Conservation (phyloP, 768 basidiomycete genomes). For the Tricholoma matsutake region DNA sequence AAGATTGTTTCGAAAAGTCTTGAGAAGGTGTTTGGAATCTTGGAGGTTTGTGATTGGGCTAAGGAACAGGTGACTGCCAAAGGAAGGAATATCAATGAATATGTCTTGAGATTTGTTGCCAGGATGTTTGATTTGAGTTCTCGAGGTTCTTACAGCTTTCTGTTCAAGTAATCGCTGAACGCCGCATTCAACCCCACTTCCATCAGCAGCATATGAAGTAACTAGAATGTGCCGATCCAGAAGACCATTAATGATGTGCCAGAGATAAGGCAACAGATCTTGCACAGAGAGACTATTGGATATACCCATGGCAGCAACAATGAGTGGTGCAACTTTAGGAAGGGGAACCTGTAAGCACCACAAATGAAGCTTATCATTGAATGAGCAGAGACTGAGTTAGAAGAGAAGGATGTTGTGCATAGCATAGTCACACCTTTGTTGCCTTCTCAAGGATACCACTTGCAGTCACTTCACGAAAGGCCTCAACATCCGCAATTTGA, state of each 20-base stretch:
- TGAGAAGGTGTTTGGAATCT: slow-evolving; percentile 31
- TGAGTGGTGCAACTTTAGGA: too few relatives aligned
- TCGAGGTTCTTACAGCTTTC: not conserved
- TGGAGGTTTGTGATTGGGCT: not conserved
- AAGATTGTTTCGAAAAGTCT: slow-evolving; percentile 30
- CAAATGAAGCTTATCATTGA: slow-evolving; percentile 27
- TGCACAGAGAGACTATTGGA: slow-evolving; percentile 15
- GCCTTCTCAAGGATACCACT: slow-evolving; percentile 14
- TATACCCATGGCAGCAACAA: slow-evolving; percentile 29
- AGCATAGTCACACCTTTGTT: slow-evolving; percentile 17
- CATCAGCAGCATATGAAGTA: not conserved
- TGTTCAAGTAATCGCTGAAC: not conserved
- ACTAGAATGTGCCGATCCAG: not conserved
- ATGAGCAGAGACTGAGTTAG: too few relatives aligned
- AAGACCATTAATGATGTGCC: slow-evolving; percentile 21
- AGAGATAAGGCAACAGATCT: slow-evolving; percentile 12
- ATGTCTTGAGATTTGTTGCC: too few relatives aligned
- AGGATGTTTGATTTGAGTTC: not conserved
- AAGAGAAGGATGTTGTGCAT: too few relatives aligned
- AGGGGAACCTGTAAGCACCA: slow-evolving; percentile 32
- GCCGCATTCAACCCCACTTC: not conserved
- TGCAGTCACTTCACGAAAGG: slow-evolving; percentile 9
- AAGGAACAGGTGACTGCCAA: not conserved
- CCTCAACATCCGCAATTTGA: slow-evolving; percentile 17
- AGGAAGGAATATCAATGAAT: not conserved